Conservation (phyloP, 139 green algal genomes). For the Dunaliella sp. region DNA sequence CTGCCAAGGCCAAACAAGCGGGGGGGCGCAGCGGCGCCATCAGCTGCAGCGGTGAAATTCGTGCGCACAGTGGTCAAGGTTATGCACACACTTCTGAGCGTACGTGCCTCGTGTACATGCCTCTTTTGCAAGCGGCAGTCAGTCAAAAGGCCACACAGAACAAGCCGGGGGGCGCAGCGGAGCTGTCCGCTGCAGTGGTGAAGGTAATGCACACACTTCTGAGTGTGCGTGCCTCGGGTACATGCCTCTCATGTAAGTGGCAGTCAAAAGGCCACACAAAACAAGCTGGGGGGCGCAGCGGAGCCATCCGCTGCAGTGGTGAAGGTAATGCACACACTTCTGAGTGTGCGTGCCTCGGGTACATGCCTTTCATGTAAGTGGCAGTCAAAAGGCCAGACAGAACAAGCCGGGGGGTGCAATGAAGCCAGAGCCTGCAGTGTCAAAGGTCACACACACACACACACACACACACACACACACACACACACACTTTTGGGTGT, state of each 20-base stretch:
- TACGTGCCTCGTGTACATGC: neutral
- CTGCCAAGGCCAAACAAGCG: neutral
- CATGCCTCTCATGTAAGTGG: neutral
- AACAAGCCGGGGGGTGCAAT: neutral
- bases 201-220: too few relatives aligned
- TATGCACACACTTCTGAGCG: neutral
- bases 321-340: neutral
- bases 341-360: neutral
- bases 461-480: neutral
- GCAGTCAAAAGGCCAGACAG: too few relatives aligned
- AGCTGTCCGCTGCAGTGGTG: too few relatives aligned
- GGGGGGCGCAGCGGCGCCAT: too few relatives aligned
- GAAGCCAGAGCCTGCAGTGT: too few relatives aligned
- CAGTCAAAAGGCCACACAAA: too few relatives aligned
- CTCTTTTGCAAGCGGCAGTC: too few relatives aligned
- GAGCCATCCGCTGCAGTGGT: too few relatives aligned
- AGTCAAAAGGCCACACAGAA: too few relatives aligned
- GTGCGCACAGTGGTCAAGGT: too few relatives aligned
- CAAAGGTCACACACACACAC: too few relatives aligned
- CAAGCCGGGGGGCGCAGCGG: neutral
- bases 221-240: neutral
- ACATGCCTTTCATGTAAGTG: neutral
- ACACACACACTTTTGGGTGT: neutral
- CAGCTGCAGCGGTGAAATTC: too few relatives aligned
- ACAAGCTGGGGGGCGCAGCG: neutral